Percentiles rank a stretch among this genome's conserved stretches.
Evolutionary conservation across 2,329 filamentous ascomycete genomes (phyloP).

Genomic region (Aphanocladium album): DNA sequence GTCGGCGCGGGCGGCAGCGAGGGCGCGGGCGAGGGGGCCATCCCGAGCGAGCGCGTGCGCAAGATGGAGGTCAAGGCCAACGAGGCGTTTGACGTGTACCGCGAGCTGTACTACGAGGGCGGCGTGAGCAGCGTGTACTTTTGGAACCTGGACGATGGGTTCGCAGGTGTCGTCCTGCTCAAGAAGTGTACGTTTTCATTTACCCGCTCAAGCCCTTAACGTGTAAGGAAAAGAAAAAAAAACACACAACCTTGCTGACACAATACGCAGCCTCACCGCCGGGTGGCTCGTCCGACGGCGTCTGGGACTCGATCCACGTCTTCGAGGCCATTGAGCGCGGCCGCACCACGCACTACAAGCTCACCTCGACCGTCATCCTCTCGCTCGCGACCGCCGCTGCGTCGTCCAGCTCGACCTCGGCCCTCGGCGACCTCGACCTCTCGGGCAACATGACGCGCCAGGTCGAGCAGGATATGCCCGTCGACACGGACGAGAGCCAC

Average conservation of each 20-base stretch:
- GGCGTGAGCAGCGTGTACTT: slow-evolving; percentile 95
- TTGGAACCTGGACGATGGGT: slow-evolving; percentile 97
- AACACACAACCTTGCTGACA: background rate
- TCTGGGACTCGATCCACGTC: slow-evolving; percentile 98
- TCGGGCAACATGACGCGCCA: slow-evolving; percentile 98
- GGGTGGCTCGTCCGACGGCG: slow-evolving; percentile 63
- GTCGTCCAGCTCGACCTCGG: slow-evolving; percentile 28
- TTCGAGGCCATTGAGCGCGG: slow-evolving; percentile 94
- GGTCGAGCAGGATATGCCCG: slow-evolving; percentile 83
- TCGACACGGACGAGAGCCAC: slow-evolving; percentile 87
- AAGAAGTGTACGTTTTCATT: slow-evolving; percentile 79
- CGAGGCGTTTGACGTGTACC: slow-evolving; percentile 93
- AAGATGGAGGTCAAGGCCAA: slow-evolving; percentile 94
- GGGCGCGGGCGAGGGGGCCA: slow-evolving; percentile 69
- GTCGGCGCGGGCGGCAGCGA: slow-evolving; percentile 51
- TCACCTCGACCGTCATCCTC: slow-evolving; percentile 94
- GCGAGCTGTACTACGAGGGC: slow-evolving; percentile 95
- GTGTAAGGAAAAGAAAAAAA: too few relatives aligned
- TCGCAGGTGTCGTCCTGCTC: slow-evolving; percentile 88
- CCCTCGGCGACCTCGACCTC: slow-evolving; percentile 81
- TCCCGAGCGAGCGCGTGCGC: slow-evolving; percentile 84
- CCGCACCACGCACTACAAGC: slow-evolving; percentile 90
- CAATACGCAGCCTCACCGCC: slow-evolving; percentile 55
- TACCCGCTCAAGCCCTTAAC: too few relatives aligned
- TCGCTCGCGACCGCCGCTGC: slow-evolving; percentile 61